Conservation (phyloP, 768 basidiomycete genomes). For the Termitomyces sp. region DNA sequence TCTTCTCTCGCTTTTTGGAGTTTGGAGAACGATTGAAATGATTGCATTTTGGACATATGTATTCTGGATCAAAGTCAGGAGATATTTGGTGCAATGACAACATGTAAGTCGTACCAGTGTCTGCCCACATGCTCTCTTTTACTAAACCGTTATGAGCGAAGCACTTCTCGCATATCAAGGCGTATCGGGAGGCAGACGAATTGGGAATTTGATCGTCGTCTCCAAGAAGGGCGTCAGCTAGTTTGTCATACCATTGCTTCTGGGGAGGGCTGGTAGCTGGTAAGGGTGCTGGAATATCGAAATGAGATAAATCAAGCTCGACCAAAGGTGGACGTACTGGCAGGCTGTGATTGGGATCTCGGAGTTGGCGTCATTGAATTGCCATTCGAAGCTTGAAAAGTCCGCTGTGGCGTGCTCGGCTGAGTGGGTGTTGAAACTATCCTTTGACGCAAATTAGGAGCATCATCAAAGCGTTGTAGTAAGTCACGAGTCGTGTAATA, state of each 20-base stretch:
- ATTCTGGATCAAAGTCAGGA: slow-evolving; percentile 46
- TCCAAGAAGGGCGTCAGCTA: slow-evolving; percentile 83
- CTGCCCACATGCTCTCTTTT: slow-evolving; percentile 75
- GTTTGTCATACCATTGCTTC: slow-evolving; percentile 82
- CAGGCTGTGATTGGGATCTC: slow-evolving; percentile 3
- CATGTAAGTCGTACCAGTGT: slow-evolving; percentile 58
- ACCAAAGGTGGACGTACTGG: slow-evolving; percentile 4
- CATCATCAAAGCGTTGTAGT: slow-evolving; percentile 84
- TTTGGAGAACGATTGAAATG: slow-evolving; percentile 64
- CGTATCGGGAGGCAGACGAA: slow-evolving; percentile 56
- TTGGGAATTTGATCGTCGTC: slow-evolving; percentile 54
- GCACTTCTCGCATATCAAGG: slow-evolving; percentile 85
- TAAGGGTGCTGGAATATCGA: slow-evolving; percentile 13
- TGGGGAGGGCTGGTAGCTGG: slow-evolving; percentile 42
- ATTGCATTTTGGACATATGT: slow-evolving; percentile 80
- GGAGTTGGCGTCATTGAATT: slow-evolving; percentile 5
- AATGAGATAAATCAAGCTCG: not conserved
- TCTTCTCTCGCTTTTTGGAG: slow-evolving; percentile 25
- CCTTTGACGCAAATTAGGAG: slow-evolving; percentile 40
- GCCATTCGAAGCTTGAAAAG: slow-evolving; percentile 19
- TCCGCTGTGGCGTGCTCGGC: slow-evolving; percentile 21
- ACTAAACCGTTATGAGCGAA: slow-evolving; percentile 88
- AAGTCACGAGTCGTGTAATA: slow-evolving; percentile 90
- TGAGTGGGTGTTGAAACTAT: slow-evolving; percentile 18
- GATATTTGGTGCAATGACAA: not conserved